These are phyloP conservation scores for Aspergillus floridensis DNA, from an alignment of 2,329 filamentous ascomycete genomes.

Conservation along the genomic window DNA sequence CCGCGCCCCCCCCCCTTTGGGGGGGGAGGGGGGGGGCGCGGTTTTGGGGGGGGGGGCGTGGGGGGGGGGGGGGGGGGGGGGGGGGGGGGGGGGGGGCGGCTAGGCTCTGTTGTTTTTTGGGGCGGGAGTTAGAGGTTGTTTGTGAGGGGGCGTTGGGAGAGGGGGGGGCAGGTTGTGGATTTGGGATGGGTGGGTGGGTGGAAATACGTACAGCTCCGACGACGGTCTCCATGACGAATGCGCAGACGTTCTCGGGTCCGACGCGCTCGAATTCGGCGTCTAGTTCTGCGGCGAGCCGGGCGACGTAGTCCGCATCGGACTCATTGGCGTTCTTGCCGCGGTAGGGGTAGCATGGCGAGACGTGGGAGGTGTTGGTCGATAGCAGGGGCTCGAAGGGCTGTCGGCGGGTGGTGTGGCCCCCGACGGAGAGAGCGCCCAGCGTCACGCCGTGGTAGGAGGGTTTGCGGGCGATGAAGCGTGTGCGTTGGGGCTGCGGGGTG, in stretches of 20 bases:
- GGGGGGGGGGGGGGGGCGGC: too few species aligned
- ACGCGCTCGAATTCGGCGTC: conserved; percentile 64
- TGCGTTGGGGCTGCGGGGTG: conserved; percentile 52
- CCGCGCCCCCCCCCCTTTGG: too few species aligned
- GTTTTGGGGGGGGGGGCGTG: too few species aligned
- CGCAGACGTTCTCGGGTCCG: conserved; percentile 65
- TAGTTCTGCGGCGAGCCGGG: conserved; percentile 61
- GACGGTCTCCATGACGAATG: conserved; percentile 71
- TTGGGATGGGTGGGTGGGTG: too few species aligned
- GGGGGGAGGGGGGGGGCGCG: too few species aligned
- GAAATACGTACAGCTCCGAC: conserved; percentile 61
- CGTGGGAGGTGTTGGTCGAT: conserved; percentile 54
- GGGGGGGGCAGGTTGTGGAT: too few species aligned
- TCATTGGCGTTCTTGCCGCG: conserved; percentile 55
- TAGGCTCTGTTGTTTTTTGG: too few species aligned
- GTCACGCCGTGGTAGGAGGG: conserved; percentile 71
- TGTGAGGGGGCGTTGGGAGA: background rate
- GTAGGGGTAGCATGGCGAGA: conserved; percentile 68
- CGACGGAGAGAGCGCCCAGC: conserved; percentile 62
- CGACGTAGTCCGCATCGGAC: conserved; percentile 58
- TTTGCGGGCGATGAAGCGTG: conserved; percentile 62
- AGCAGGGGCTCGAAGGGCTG: conserved; percentile 62
- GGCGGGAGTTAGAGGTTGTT: background rate
- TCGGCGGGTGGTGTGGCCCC: conserved; percentile 61
- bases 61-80: too few species aligned